phyloP scores from a whole-genome alignment of 2,329 filamentous ascomycete genomes.

The Rhynchosporium agropyri region DNA sequence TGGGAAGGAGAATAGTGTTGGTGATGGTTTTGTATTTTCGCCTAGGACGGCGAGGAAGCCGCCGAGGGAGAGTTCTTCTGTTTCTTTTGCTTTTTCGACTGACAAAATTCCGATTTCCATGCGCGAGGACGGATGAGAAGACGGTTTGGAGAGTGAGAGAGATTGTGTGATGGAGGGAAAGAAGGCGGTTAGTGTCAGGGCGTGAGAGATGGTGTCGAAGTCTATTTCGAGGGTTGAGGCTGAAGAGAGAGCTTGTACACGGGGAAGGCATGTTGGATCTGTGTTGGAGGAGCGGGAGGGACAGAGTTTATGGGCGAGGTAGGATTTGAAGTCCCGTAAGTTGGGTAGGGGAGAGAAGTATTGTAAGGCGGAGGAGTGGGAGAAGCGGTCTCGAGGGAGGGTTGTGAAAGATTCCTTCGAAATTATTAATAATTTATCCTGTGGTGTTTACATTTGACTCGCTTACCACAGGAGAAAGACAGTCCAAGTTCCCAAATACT shows the following conservation, averaged over 20 bases:
- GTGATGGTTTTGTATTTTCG: conserved; percentile 69
- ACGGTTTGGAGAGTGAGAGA: conserved; percentile 35
- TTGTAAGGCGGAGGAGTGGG: conserved; percentile 65
- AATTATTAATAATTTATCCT: conserved; percentile 21
- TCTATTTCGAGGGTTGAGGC: conserved; percentile 76
- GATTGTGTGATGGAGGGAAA: conserved; percentile 53
- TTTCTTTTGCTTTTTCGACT: conserved; percentile 63
- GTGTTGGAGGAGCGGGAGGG: conserved; percentile 31
- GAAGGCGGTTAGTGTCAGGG: conserved; percentile 64
- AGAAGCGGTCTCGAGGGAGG: conserved; percentile 61
- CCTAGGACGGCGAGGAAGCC: conserved; percentile 80
- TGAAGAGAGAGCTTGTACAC: conserved; percentile 50
- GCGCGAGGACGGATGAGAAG: conserved; percentile 49
- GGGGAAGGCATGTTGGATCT: conserved; percentile 53
- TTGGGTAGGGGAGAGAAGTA: conserved; percentile 68
- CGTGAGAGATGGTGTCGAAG: conserved; percentile 69
- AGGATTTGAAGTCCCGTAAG: conserved; percentile 56
- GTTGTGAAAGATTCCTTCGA: conserved; percentile 62
- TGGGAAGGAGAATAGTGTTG: conserved; percentile 81
- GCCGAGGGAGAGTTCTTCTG: conserved; percentile 75
- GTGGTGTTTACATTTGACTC: neutral
- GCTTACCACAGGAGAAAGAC: conserved; percentile 52
- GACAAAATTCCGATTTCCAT: conserved; percentile 82
- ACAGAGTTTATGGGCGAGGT: conserved; percentile 58
- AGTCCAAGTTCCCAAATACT: conserved; percentile 61